These are phyloP conservation scores for Tetracentron sinense DNA, from an alignment of 164 flowering plant genomes.

Conservation along the genomic window DNA sequence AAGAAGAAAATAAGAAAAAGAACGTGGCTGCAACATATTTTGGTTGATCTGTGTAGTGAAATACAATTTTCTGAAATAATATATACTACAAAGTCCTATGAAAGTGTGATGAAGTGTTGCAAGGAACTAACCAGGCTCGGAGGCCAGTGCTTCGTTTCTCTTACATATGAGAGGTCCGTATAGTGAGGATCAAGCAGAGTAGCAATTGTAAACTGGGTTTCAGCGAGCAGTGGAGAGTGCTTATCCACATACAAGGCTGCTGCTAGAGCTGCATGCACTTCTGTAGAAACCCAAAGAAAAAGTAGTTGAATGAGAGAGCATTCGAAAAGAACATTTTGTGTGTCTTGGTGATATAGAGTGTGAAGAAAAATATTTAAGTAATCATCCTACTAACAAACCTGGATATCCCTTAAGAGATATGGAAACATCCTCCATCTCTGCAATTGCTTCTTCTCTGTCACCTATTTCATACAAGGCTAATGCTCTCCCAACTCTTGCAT, in stretches of 20 bases:
- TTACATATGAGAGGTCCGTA: constrained; percentile 57
- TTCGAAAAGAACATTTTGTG: not conserved
- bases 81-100: constrained; percentile 21
- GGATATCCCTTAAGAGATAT: constrained; percentile 68
- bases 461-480: constrained; percentile 65
- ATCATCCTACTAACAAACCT: constrained; percentile 20
- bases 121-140: constrained; percentile 67
- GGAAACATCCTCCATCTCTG: constrained; percentile 75
- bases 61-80: not conserved
- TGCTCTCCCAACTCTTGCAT: constrained; percentile 71
- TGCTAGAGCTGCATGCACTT: constrained; percentile 73
- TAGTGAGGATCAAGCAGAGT: constrained; percentile 68
- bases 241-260: constrained; percentile 64
- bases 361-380: not conserved
- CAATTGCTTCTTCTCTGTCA: constrained; percentile 60
- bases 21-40: too few species aligned
- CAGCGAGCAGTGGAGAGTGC: constrained; percentile 59
- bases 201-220: constrained; percentile 68
- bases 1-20: too few species aligned
- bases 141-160: constrained; percentile 72
- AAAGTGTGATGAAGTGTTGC: constrained; percentile 59
- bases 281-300: constrained; percentile 27
- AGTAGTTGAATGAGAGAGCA: not conserved
- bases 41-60: too few species aligned
- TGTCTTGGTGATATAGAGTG: too few species aligned